phyloP scores from a whole-genome alignment of 2,329 filamentous ascomycete genomes.

The Neonectria ditissima region DNA sequence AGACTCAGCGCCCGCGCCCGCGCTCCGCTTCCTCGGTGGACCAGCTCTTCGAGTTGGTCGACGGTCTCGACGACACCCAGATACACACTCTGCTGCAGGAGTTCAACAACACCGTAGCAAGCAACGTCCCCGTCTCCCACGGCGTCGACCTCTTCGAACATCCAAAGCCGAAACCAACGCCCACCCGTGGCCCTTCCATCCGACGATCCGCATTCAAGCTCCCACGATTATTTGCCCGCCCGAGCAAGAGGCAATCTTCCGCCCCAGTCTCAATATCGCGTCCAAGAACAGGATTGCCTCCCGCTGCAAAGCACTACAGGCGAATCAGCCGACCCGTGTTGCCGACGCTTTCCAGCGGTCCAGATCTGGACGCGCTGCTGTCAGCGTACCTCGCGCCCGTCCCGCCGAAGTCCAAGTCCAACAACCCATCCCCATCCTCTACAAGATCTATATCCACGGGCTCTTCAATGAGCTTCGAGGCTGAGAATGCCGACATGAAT shows the following conservation, averaged over 20 bases:
- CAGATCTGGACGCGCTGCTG: slow-evolving; percentile 34
- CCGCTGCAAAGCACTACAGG: slow-evolving; percentile 34
- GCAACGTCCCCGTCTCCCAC: slow-evolving; percentile 39
- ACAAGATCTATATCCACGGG: slow-evolving; percentile 38
- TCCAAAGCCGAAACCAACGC: slow-evolving; percentile 29
- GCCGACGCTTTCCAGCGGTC: slow-evolving; percentile 31
- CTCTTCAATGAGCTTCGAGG: slow-evolving; percentile 36
- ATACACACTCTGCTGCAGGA: slow-evolving; percentile 37
- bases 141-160: slow-evolving; percentile 37
- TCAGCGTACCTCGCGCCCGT: slow-evolving; percentile 36
- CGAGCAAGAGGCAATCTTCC: slow-evolving; percentile 35
- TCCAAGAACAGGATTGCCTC: slow-evolving; percentile 31
- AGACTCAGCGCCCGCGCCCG: slow-evolving; percentile 9
- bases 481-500: slow-evolving; percentile 34
- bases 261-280: slow-evolving; percentile 28
- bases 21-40: slow-evolving; percentile 32
- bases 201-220: slow-evolving; percentile 33
- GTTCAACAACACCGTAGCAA: slow-evolving; percentile 39
- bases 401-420: slow-evolving; percentile 23
- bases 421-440: slow-evolving; percentile 29
- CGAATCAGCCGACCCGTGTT: slow-evolving; percentile 39
- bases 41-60: slow-evolving; percentile 39
- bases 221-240: slow-evolving; percentile 32
- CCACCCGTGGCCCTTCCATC: slow-evolving; percentile 32
- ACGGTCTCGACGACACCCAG: slow-evolving; percentile 37